Percentiles rank a stretch among this genome's conserved stretches.
Evolutionary conservation across 345 rosid species (phyloP).

Genomic region (Combretum micranthum): DNA sequence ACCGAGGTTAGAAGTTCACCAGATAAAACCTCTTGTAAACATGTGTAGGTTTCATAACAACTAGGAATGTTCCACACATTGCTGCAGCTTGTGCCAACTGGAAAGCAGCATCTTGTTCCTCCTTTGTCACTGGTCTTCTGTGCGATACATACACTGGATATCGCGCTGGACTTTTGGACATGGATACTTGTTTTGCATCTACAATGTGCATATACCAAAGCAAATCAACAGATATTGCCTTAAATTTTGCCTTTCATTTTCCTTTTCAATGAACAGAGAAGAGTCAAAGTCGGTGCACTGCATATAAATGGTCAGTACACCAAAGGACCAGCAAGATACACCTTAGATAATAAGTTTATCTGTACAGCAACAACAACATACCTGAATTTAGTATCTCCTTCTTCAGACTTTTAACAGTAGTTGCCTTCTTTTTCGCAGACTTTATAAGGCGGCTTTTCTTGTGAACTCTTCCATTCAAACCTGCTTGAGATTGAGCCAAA

Average conservation of each 20-base stretch:
- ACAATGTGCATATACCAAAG: neutral
- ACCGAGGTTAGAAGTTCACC: constrained; percentile 17
- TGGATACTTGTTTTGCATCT: neutral
- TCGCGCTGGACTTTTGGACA: constrained; percentile 2
- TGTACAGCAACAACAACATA: too few relatives aligned
- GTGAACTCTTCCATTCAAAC: too few relatives aligned
- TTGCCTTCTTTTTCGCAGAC: neutral
- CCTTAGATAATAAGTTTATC: too few relatives aligned
- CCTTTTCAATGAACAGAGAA: too few relatives aligned
- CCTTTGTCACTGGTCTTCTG: constrained; percentile 29
- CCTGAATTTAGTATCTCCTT: too few relatives aligned
- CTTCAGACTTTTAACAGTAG: too few relatives aligned
- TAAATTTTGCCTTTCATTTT: too few relatives aligned
- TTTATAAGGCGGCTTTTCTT: neutral
- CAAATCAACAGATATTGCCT: neutral
- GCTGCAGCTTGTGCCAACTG: constrained; percentile 23
- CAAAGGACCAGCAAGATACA: too few relatives aligned
- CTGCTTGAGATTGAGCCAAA: neutral
- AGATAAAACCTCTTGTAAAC: constrained; percentile 26
- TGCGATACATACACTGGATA: constrained; percentile 13
- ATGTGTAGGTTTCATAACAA: constrained; percentile 39
- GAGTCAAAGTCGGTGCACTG: too few relatives aligned
- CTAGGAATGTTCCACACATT: constrained; percentile 25
- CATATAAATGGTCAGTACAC: too few relatives aligned
- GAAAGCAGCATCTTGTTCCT: constrained; percentile 20